Percentiles rank a stretch among this genome's conserved stretches.
Conservation (phyloP, 2,329 filamentous ascomycete genomes). For the Torrubiella hemipterigena region DNA sequence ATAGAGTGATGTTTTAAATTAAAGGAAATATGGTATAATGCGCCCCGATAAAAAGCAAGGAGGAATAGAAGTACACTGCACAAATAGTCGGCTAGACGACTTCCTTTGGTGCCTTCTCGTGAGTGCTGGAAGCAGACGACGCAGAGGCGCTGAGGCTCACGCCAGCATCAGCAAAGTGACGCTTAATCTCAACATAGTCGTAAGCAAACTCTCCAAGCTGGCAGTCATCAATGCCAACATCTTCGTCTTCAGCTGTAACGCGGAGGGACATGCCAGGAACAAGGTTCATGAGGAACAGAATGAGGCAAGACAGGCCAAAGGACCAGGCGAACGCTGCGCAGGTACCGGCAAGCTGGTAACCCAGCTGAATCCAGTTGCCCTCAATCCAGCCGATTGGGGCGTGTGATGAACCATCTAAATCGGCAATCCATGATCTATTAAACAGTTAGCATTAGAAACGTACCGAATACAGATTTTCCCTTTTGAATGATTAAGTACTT, state of each 20-base stretch:
- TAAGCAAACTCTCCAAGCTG: conserved; percentile 77
- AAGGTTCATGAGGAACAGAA: conserved; percentile 59
- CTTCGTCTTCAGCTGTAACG: conserved; percentile 53
- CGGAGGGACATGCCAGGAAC: conserved; percentile 60
- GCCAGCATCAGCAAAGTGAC: conserved; percentile 42
- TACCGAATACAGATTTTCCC: not conserved
- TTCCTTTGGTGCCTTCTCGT: conserved; percentile 17
- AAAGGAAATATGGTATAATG: no score
- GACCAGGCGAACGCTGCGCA: conserved; percentile 53
- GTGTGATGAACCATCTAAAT: conserved; percentile 54
- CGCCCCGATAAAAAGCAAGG: no score
- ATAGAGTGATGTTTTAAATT: no score
- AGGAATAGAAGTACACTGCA: no score
- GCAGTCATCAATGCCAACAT: conserved; percentile 59
- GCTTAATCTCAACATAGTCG: conserved; percentile 63
- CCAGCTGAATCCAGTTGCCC: conserved; percentile 58
- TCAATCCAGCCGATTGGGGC: conserved; percentile 58
- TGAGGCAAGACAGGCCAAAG: conserved; percentile 55
- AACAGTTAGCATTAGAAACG: conserved; percentile 5
- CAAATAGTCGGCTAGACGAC: no score
- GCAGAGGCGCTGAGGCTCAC: conserved; percentile 1
- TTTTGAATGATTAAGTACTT: conserved; percentile 20
- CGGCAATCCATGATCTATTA: conserved; percentile 53
- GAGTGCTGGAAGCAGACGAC: conserved; percentile 11
- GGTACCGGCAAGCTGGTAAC: conserved; percentile 59